Evolutionary conservation across 441 rosid genomes (phyloP).

Genomic region (Pelargonium australe): DNA sequence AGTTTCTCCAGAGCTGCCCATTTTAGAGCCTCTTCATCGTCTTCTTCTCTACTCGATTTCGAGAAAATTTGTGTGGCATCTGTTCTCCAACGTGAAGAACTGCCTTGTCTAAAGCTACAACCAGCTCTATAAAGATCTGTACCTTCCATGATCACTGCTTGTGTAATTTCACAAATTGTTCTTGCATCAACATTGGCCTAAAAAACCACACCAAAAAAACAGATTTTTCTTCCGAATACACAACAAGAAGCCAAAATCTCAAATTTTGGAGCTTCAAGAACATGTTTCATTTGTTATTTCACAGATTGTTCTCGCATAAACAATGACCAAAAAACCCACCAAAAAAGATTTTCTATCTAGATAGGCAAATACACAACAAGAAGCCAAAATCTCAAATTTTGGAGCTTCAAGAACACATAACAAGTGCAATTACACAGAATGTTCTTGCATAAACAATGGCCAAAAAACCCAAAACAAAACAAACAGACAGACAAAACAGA

Average conservation of each 20-base stretch:
- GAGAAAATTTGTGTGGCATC: conserved; percentile 26
- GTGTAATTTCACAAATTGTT: too few relatives aligned
- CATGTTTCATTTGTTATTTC: neutral
- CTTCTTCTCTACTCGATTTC: conserved; percentile 27
- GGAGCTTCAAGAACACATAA: too few relatives aligned
- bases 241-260: too few relatives aligned
- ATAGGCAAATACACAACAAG: too few relatives aligned
- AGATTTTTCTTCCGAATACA: too few relatives aligned
- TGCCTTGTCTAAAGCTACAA: conserved; percentile 25
- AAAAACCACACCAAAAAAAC: neutral
- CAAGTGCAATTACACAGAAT: too few relatives aligned
- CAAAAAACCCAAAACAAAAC: too few relatives aligned
- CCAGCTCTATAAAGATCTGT: conserved; percentile 22
- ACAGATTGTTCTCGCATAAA: neutral
- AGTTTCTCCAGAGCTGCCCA: conserved; percentile 71
- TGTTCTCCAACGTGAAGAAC: conserved; percentile 34
- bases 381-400: too few relatives aligned
- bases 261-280: too few relatives aligned
- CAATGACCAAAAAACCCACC: neutral
- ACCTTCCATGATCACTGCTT: conserved; percentile 23
- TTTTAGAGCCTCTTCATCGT: conserved; percentile 60
- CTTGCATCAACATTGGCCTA: neutral
- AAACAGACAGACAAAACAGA: too few relatives aligned
- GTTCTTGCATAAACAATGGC: too few relatives aligned
- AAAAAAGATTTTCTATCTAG: too few relatives aligned